Evolutionary conservation across 2,329 filamentous ascomycete species (phyloP), one percentile per base, ranked within the genome.

Genomic region (Cryphonectria parasitica): DNA sequence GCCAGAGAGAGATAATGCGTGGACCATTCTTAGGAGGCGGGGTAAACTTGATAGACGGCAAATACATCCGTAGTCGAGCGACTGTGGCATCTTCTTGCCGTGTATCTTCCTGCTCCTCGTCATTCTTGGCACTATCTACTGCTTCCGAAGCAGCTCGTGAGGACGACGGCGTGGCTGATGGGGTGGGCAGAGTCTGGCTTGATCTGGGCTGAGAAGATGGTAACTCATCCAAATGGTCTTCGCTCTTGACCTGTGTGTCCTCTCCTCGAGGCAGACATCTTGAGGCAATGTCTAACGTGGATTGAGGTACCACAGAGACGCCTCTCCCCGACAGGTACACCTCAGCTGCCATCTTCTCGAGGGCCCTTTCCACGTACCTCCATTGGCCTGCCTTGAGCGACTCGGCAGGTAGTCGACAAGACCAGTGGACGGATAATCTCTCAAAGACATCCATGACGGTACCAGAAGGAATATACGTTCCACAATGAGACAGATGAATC

Each of bases 1-100:
- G 76, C 81, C 81, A 82, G 58, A 81, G 76, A 1, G 77, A 75
- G 3, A 81, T 68, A 25, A 82, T 66, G 15, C 75, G 75, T n/a
- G 75, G 74, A 10, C 72, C 75, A 0, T 61, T 68, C 5, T 73
- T 73, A 41, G 75, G 68, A 1, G 77, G 76, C 45, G 75, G 74
- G 41, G 74, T 75, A 3, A 77, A 73, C 63, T 74, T 76, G 31
- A 81, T 77, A 1, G 76, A 77, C 36, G 76, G 69, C 1, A 77
- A 75, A 70, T 80, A 81, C 65, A 77, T 77, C 7, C 80, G 78
- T 56, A 82, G 75, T 17, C 81, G 77, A 10, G 76, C 69, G 2
- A 81, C 76, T 2, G 77, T 74, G 19, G 75, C 71, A 54, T 81
- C 78, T 69, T 80, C 78, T 7, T 72, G 52, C 15, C 45, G 22